Percentiles rank a stretch among this genome's conserved stretches.
phyloP scores from a whole-genome alignment of 208 protist genomes.

The Acanthamoeba polyphaga region DNA sequence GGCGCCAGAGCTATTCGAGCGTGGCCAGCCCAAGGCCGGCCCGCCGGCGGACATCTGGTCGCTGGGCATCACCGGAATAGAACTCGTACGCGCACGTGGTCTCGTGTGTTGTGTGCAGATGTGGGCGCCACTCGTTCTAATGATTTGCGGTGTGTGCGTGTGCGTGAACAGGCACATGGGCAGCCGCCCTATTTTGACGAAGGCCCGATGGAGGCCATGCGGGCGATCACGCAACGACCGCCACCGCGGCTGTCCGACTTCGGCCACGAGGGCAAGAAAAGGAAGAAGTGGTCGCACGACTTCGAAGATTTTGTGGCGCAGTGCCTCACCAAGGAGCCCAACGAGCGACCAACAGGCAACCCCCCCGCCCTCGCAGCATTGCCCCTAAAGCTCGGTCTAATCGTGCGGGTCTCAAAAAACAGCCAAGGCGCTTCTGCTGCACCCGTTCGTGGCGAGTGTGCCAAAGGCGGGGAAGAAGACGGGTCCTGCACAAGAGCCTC shows the following conservation, averaged over 20 bases:
- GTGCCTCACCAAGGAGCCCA: slow-evolving; percentile 71
- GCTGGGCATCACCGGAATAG: slow-evolving; percentile 56
- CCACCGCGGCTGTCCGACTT: slow-evolving; percentile 44
- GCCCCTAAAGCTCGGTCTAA: too few species aligned
- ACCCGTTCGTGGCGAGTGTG: slow-evolving; percentile 41
- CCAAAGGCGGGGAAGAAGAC: not conserved
- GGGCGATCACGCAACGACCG: slow-evolving; percentile 27
- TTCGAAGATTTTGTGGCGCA: slow-evolving; percentile 75
- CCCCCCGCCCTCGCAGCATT: too few species aligned
- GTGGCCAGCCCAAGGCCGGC: slow-evolving; percentile 57
- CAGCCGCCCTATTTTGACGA: slow-evolving; percentile 57
- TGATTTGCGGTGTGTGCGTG: not conserved
- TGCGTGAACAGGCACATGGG: not conserved
- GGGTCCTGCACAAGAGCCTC: slow-evolving; percentile 49
- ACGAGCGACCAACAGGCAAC: slow-evolving; percentile 60
- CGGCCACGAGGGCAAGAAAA: not conserved
- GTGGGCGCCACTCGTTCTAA: not conserved
- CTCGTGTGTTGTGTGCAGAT: not conserved
- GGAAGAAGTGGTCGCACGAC: slow-evolving; percentile 64
- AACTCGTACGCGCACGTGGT: not conserved
- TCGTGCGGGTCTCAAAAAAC: not conserved
- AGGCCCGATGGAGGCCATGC: slow-evolving; percentile 59
- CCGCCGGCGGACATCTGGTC: slow-evolving; percentile 1
- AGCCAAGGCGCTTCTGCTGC: slow-evolving; percentile 7
- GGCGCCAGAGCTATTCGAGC: slow-evolving; percentile 74